These are phyloP conservation scores for Carallia brachiata DNA, from an alignment of 345 rosid genomes.

Conservation along the genomic window DNA sequence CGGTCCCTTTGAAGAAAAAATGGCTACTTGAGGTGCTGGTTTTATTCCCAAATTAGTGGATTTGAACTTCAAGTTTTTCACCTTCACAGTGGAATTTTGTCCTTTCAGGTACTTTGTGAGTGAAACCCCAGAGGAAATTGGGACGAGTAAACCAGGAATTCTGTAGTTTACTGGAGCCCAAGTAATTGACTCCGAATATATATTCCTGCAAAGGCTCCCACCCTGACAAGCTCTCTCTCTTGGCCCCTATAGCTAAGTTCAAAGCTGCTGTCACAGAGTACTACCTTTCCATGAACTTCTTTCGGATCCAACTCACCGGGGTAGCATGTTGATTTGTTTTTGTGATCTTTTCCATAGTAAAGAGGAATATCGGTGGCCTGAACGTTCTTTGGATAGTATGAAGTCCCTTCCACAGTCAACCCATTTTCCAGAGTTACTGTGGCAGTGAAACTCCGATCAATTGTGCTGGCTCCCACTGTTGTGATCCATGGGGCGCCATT, in stretches of 20 bases:
- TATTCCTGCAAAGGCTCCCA: constrained; percentile 39
- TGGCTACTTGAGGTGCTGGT: constrained; percentile 60
- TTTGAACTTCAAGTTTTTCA: constrained; percentile 29
- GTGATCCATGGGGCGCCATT: constrained; percentile 56
- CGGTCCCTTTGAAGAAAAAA: constrained; percentile 68
- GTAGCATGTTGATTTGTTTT: constrained; percentile 27
- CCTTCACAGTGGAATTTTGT: constrained; percentile 12
- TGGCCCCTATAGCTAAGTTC: neutral
- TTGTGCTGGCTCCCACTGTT: constrained; percentile 44
- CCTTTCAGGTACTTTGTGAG: constrained; percentile 16
- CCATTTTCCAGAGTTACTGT: constrained; percentile 30
- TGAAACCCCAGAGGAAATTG: constrained; percentile 12
- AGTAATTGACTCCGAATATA: constrained; percentile 15
- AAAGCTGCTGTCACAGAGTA: constrained; percentile 28
- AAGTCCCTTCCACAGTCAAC: constrained; percentile 22
- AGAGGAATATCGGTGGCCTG: constrained; percentile 22
- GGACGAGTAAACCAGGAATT: constrained; percentile 28
- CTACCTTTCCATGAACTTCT: constrained; percentile 37
- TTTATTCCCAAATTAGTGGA: constrained; percentile 29
- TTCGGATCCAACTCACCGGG: constrained; percentile 18
- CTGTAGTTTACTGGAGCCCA: constrained; percentile 13
- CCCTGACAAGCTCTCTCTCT: constrained; percentile 26
- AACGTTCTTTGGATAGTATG: constrained; percentile 32
- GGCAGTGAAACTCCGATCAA: constrained; percentile 40
- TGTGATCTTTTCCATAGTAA: constrained; percentile 26